These are phyloP conservation scores for Periglandula ipomoeae DNA, from an alignment of 2,329 filamentous ascomycete genomes.

Conservation along the genomic window DNA sequence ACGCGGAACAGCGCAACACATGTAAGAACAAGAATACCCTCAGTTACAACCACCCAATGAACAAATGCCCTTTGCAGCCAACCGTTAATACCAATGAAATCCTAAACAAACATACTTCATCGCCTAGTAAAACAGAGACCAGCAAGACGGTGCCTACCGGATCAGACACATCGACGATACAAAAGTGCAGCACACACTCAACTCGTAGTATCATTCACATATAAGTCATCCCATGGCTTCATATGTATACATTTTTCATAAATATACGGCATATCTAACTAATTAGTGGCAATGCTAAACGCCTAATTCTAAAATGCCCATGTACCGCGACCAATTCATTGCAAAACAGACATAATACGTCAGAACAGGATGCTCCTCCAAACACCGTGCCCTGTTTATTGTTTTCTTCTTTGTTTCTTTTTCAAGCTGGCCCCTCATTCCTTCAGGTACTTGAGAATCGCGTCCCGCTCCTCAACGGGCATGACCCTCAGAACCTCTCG, in stretches of 20 bases:
- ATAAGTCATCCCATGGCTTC: neutral
- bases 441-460: constrained; percentile 55
- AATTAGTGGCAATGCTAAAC: constrained; percentile 4
- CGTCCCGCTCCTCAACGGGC: constrained; percentile 80
- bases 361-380: constrained; percentile 6
- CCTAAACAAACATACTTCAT: too few species aligned
- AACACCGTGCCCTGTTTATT: neutral
- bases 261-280: constrained; percentile 3
- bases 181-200: neutral
- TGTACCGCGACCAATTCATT: neutral
- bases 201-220: neutral
- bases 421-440: constrained; percentile 19
- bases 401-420: neutral
- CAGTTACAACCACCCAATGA: too few species aligned
- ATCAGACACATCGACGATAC: too few species aligned
- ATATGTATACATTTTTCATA: constrained; percentile 3
- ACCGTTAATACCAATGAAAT: too few species aligned
- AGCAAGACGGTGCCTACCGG: too few species aligned
- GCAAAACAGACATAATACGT: neutral
- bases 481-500: constrained; percentile 78
- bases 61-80: too few species aligned
- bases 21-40: too few species aligned
- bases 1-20: too few species aligned
- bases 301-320: constrained; percentile 6
- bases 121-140: too few species aligned